Evolutionary conservation across 768 basidiomycete species (phyloP), one percentile per base, ranked within the genome.

Genomic region (Suillus ampliporus): DNA sequence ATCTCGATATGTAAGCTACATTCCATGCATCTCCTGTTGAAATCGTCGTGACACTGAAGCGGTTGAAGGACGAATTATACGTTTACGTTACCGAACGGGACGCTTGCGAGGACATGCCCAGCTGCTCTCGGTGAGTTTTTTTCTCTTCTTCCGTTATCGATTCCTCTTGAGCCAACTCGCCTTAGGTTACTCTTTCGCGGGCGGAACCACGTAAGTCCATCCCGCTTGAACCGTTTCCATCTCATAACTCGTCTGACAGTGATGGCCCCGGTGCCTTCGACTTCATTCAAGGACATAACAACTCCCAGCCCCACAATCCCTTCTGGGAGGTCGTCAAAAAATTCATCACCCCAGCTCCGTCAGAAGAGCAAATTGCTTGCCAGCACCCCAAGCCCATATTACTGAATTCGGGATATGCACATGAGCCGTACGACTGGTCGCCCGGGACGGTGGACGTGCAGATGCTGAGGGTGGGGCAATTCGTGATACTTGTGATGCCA

Each of bases 321-420:
- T 90, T 93, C 72, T 92, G 91, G 90, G 83, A 92, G 65, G 68
- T 91, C 35, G 89, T 93, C 57, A 94, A 92, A 77, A 85, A 84
- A 71, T 83, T 81, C 8, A 71, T 92, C 59, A 92, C 90, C 4
- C 89, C 91, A 47, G n/a, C 70, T 5, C 90, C 91, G 0, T 80
- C 83, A 37, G 75, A 81, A 52, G 82, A 83, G 38, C 89, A 94
- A 68, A 75, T 82, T 54, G 85, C 84, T 17, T 93, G 92, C 73
- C 92, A 94, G 31, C 74, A 77, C 66, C 90, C 92, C 23, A 94
- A 92, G 73, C 91, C 91, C 8, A 90, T 94, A 68, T 74, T 94
- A 23, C 79, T 93, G 34, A 89, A 94, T 71, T 88, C 88, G 89
- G 91, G 90, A 48, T 86, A 80, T 68, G 88, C 90, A 8, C 78